Evolutionary conservation across 2,329 filamentous ascomycete species (phyloP), one percentile per base, ranked within the genome.

Genomic region (Fusarium caatingaense): DNA sequence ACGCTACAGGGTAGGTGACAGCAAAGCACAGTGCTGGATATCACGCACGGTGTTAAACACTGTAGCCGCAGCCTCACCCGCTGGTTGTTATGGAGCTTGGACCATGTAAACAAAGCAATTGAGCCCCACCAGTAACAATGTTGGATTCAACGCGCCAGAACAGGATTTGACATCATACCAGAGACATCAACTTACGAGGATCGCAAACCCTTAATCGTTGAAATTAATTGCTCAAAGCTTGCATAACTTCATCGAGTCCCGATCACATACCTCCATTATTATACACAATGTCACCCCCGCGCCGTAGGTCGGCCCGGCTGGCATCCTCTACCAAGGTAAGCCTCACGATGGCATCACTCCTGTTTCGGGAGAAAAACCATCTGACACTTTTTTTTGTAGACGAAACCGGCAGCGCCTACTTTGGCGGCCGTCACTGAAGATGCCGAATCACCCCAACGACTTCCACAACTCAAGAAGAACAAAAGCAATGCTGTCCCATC

Each of bases 241-340:
- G 64, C 60, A 69, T 71, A 65, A 56, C 44, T 40, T 64, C 32
- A 20, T 32, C 53, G 45, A 59, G 49, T 53, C 50, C 63, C 48
- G 47, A 56, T 53, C 49, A 61, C 47, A 58, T 66, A 66, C 65
- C 15, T 59, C 21, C 65, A 18, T 59, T 37, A 57, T 37, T n/a
- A 41, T 3, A 57, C 50, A 78, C 49, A 64, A 83, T 83, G 79
- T 78, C 81, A 56, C 79, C 80, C 54, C 79, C 81, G 60, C 81
- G 81, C 74, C 82, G 82, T 73, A 81, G 82, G 63, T 84, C 82
- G 57, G 81, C 82, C 71, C 80, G 82, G 71, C 76, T 84, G 76
- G 81, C 81, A 57, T 72, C 76, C 44, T 69, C 74, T 48, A 65
- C 72, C 21, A 82, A 82, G 80, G 81, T 83, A 76, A 72, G 69